Percentiles rank a stretch among this genome's conserved stretches.
Conservation (phyloP, 129 eudicot species). For the Flaveria brownii region DNA sequence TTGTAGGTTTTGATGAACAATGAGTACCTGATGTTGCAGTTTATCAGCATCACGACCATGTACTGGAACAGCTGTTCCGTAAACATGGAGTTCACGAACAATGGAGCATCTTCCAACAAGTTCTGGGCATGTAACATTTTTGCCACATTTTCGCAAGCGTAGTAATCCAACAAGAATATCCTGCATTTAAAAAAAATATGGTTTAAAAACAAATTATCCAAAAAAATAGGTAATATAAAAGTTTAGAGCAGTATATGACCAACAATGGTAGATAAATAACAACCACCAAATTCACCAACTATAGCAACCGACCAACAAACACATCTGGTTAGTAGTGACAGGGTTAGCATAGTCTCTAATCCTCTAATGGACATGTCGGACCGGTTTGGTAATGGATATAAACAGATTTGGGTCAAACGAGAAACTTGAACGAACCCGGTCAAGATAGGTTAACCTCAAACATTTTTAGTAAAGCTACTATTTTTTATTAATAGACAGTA, state of each 20-base stretch:
- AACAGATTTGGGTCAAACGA: neutral
- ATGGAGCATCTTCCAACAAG: constrained; percentile 88
- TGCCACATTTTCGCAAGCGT: constrained; percentile 85
- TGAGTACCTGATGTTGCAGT: constrained; percentile 82
- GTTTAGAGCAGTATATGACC: neutral
- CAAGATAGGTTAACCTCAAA: neutral
- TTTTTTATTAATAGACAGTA: neutral
- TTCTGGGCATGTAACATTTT: constrained; percentile 84
- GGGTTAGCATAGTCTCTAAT: neutral
- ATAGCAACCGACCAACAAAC: neutral
- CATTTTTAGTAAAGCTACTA: neutral
- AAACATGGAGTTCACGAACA: constrained; percentile 96
- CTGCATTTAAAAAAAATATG: constrained; percentile 33
- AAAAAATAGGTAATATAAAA: neutral
- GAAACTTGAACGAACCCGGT: neutral
- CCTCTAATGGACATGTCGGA: neutral
- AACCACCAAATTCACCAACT: constrained; percentile 7
- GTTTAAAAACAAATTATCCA: constrained; percentile 2
- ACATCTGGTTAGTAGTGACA: neutral
- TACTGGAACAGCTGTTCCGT: constrained; percentile 98
- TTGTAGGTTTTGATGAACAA: neutral
- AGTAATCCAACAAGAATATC: constrained; percentile 92
- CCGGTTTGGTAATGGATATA: neutral
- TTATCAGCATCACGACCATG: constrained; percentile 96
- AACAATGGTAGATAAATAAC: neutral